Evolutionary conservation across 2,329 filamentous ascomycete species (phyloP).

Genomic region (Clarireedia hainanense): DNA sequence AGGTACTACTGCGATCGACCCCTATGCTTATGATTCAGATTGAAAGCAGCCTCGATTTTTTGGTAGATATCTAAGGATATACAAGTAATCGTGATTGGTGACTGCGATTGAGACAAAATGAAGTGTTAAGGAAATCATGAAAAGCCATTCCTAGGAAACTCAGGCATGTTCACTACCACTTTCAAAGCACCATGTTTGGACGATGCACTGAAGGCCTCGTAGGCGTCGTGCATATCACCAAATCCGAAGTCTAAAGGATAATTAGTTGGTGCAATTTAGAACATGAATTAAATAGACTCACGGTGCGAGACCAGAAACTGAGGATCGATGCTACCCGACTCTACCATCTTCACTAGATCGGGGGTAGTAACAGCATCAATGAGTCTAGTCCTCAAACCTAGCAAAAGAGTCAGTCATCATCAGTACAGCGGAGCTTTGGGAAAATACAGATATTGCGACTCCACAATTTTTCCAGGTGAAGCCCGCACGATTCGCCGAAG

Average conservation of each 20-base stretch:
- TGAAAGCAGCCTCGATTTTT: too few relatives aligned
- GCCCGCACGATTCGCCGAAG: conserved; percentile 41
- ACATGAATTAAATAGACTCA: not conserved
- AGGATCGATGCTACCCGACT: not conserved
- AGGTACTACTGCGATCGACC: too few relatives aligned
- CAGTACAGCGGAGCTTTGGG: not conserved
- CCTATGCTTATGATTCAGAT: too few relatives aligned
- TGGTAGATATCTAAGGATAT: too few relatives aligned
- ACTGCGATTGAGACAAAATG: too few relatives aligned
- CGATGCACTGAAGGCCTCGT: not conserved
- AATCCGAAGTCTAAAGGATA: not conserved
- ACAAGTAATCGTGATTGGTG: too few relatives aligned
- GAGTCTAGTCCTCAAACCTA: not conserved
- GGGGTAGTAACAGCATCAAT: not conserved
- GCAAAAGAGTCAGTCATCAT: not conserved
- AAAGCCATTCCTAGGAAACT: not conserved
- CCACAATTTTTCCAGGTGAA: conserved; percentile 47
- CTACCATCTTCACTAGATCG: not conserved
- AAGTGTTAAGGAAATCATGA: not conserved
- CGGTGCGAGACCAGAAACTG: not conserved
- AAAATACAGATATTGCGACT: conserved; percentile 42
- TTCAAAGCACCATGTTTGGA: not conserved
- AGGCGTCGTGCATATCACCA: not conserved
- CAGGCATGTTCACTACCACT: not conserved
- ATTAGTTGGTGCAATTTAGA: not conserved